phyloP scores from a whole-genome alignment of 78 protist species.

The Thecamonas trahens region DNA sequence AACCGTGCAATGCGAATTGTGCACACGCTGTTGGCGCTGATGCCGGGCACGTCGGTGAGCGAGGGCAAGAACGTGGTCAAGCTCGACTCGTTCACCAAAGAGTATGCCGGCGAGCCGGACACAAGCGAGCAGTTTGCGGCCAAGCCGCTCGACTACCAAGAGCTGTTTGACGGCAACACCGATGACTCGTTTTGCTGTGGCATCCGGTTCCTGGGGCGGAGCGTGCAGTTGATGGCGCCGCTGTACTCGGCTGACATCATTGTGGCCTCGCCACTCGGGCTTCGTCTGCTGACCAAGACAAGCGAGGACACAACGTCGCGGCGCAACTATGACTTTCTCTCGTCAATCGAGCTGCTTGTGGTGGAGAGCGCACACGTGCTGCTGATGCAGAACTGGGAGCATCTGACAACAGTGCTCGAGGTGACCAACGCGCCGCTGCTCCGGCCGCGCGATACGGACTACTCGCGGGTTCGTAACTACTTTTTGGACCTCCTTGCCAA shows the following conservation, averaged over 20 bases:
- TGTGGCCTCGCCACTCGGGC: slow-evolving; percentile 75
- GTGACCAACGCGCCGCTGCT: slow-evolving; percentile 34
- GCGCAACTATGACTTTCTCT: slow-evolving; percentile 57
- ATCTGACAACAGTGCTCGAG: slow-evolving; percentile 33
- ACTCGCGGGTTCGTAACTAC: slow-evolving; percentile 19
- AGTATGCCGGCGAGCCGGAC: neutral
- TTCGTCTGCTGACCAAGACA: slow-evolving; percentile 44
- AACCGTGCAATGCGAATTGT: neutral
- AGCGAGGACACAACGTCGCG: too few species aligned
- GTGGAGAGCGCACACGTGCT: slow-evolving; percentile 51
- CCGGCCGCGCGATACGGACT: slow-evolving; percentile 40
- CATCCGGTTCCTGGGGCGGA: slow-evolving; percentile 24
- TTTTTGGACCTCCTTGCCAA: neutral
- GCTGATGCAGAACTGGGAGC: slow-evolving; percentile 83
- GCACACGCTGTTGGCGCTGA: neutral
- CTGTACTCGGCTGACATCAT: slow-evolving; percentile 54
- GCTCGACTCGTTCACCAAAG: neutral
- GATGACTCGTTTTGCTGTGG: slow-evolving; percentile 65
- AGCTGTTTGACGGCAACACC: slow-evolving; percentile 51
- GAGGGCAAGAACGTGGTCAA: neutral
- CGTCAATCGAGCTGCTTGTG: slow-evolving; percentile 60
- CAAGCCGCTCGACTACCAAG: slow-evolving; percentile 31
- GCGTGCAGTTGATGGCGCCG: slow-evolving; percentile 30
- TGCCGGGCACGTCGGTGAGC: neutral
- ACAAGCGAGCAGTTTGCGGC: neutral